Conservation (phyloP, 1,139 yeast species). For the Yamadazyma jaroonii region DNA sequence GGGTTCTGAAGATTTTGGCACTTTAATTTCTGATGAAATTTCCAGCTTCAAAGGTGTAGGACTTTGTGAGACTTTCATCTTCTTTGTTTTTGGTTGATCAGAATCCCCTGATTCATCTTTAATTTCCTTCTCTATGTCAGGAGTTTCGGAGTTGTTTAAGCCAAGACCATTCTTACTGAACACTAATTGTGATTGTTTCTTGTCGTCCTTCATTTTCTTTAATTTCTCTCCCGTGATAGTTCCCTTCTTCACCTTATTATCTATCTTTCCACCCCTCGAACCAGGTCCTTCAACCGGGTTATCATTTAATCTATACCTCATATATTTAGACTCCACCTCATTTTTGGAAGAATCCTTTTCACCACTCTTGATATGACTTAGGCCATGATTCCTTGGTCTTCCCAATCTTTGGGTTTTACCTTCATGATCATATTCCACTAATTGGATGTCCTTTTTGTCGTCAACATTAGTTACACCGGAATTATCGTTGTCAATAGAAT, state of each 20-base stretch:
- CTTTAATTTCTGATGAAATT: neutral
- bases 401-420: constrained; percentile 34
- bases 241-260: constrained; percentile 25
- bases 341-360: constrained; percentile 27
- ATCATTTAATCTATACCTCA: constrained; percentile 36
- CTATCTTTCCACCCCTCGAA: constrained; percentile 39
- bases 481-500: neutral
- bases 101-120: neutral
- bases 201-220: constrained; percentile 12
- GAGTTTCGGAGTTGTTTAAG: neutral
- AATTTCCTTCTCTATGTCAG: too few species aligned
- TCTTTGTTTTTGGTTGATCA: neutral
- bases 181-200: constrained; percentile 18
- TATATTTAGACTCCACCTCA: constrained; percentile 29
- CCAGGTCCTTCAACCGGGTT: constrained; percentile 45
- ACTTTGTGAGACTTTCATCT: too few species aligned
- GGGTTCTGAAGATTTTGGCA: neutral
- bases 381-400: constrained; percentile 31
- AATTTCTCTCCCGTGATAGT: constrained; percentile 23
- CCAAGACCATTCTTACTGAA: constrained; percentile 9
- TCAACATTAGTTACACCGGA: neutral
- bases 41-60: neutral
- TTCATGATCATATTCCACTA: constrained; percentile 36
- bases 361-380: constrained; percentile 17
- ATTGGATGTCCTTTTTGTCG: constrained; percentile 10